Evolutionary conservation across 208 protist species (phyloP).

Genomic region (Herpetomonas tarakana): DNA sequence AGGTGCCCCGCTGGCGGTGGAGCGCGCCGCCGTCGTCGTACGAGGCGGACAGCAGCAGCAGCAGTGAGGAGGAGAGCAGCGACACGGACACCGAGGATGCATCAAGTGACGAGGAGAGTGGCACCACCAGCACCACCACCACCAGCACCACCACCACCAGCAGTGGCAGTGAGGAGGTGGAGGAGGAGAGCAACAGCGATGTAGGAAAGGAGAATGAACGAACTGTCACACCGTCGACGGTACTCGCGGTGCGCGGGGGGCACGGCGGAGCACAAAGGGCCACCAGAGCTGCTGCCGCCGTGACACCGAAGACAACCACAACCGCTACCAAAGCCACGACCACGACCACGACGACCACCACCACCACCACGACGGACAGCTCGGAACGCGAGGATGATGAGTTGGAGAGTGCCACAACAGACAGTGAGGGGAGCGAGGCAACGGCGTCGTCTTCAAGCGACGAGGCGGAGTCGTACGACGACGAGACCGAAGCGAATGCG

Average conservation of each 20-base stretch:
- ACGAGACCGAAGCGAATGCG: neutral
- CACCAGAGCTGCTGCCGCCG: neutral
- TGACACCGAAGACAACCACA: neutral
- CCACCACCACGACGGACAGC: neutral
- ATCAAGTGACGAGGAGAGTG: slow-evolving; percentile 11
- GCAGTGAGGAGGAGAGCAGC: slow-evolving; percentile 3
- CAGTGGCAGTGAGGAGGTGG: neutral
- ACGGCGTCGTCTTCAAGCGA: neutral
- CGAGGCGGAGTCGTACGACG: neutral
- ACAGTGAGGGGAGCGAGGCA: neutral
- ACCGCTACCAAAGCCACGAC: neutral
- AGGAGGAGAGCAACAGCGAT: slow-evolving; percentile 14
- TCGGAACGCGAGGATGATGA: neutral
- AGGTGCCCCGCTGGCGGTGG: slow-evolving; percentile 44
- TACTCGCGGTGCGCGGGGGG: too few relatives aligned
- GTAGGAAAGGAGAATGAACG: neutral
- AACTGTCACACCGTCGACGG: neutral
- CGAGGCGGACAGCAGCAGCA: slow-evolving; percentile 14
- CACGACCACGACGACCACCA: neutral
- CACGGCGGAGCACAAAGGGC: too few relatives aligned
- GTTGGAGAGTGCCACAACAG: neutral
- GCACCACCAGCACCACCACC: too few relatives aligned
- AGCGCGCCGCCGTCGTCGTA: slow-evolving; percentile 30
- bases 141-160: too few relatives aligned
- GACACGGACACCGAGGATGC: slow-evolving; percentile 1